Evolutionary conservation across 176 grass and related monocot species (phyloP), one percentile per base, ranked within the genome.

Genomic region (Saccharum officinarum): DNA sequence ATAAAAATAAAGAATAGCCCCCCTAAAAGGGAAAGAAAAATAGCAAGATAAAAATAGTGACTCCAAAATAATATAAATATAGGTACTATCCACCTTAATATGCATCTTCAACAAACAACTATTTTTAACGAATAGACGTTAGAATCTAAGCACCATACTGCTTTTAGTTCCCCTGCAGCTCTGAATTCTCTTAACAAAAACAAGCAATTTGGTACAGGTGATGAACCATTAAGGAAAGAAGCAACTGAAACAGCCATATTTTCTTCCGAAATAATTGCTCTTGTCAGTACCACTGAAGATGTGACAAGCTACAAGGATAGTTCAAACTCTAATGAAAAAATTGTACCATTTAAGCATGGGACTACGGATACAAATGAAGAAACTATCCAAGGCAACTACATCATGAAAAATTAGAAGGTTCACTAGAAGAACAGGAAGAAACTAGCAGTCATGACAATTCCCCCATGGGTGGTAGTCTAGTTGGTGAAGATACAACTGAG

Each of bases 251-350:
- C 33, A 42, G 31, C 30, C 12, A n/a, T 50, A 60, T 69, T 61
- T 83, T 73, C 57, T 38, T 23, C 38, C 13, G 61, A 80, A 62
- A 62, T 50, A 50, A 30, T 47, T 76, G 28, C 18, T 55, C 59
- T 33, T 80, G 20, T 79, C 59, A 3, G 37, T 20, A 37, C 26
- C 30, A 63, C 39, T 61, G 61, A 83, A 87, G 69, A 69, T 83
- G 83, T 26, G 4, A 69, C 49, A 90, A 90, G 39, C 38, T 66
- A 78, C 80, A 75, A 80, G 31, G 61, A 80, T 74, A 33, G 12
- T 63, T 84, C 69, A 80, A 36, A 54, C 39, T 64, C 30, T 52
- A 37, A 73, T 80, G 75, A 84, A 67, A 39, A 75, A 26, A 62
- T 26, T 52, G 39, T 62, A 75, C 60, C 74, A 61, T 11, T 49